Percentiles rank a stretch among this genome's conserved stretches.
Evolutionary conservation across 2,329 filamentous ascomycete genomes (phyloP).

Genomic region (Cadophora sp.): DNA sequence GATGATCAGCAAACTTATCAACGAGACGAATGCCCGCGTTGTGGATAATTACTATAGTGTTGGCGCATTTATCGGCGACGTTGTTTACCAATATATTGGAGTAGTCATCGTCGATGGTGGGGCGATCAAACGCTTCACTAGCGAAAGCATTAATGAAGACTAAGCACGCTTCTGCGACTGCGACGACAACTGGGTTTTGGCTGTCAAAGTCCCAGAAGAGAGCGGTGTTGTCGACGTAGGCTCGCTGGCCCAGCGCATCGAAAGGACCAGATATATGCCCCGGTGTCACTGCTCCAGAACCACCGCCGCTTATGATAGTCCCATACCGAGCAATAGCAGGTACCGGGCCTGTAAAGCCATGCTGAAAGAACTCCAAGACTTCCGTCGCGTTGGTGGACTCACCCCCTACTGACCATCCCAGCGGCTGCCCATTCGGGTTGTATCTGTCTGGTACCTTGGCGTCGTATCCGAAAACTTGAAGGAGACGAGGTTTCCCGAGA

Average conservation of each 20-base stretch:
- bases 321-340: conserved; percentile 5
- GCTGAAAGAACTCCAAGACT: too few relatives aligned
- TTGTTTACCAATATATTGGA: conserved; percentile 59
- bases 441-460: too few relatives aligned
- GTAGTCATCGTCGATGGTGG: conserved; percentile 66
- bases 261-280: conserved; percentile 59
- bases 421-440: too few relatives aligned
- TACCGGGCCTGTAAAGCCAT: too few relatives aligned
- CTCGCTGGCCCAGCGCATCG: conserved; percentile 59
- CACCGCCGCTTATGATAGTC: conserved; percentile 38
- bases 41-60: conserved; percentile 69
- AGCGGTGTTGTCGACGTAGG: conserved; percentile 60
- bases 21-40: conserved; percentile 50
- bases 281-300: conserved; percentile 55
- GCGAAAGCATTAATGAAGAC: conserved; percentile 73
- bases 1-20: conserved; percentile 62
- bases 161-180: conserved; percentile 65
- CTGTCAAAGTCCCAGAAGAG: conserved; percentile 64
- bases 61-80: conserved; percentile 60
- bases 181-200: background rate
- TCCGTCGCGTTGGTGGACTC: too few relatives aligned
- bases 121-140: conserved; percentile 65
- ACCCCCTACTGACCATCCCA: too few relatives aligned
- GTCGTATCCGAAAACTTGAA: too few relatives aligned
- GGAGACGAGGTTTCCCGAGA: too few relatives aligned